Evolutionary conservation across 2,329 filamentous ascomycete species (phyloP).

Genomic region (Fusarium zealandicum): DNA sequence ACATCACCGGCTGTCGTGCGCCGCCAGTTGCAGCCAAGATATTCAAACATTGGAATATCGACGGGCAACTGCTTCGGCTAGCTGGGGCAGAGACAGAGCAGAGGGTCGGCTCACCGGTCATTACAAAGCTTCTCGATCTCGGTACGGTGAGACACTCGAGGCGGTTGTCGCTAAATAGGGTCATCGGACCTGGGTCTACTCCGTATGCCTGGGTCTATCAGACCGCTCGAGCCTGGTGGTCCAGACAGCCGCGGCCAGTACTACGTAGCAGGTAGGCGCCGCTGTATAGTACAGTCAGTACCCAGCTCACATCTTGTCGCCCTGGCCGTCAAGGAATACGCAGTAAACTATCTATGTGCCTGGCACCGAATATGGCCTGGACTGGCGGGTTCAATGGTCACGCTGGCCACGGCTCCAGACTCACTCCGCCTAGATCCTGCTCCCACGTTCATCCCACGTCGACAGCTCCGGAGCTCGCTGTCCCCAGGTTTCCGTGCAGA

Average conservation of each 20-base stretch:
- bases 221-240: conserved; percentile 1
- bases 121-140: background rate
- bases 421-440: conserved; percentile 26
- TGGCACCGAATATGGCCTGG: conserved; percentile 15
- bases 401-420: conserved; percentile 21
- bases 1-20: conserved; percentile 33
- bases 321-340: conserved; percentile 10
- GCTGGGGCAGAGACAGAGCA: background rate
- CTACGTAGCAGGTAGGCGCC: background rate
- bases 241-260: background rate
- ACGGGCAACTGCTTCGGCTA: background rate
- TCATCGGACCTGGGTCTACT: background rate
- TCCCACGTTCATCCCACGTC: conserved; percentile 17
- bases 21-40: background rate
- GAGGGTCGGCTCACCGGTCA: background rate
- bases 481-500: conserved; percentile 30
- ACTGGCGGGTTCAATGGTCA: conserved; percentile 33
- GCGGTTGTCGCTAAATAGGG: background rate
- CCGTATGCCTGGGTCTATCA: too few species aligned
- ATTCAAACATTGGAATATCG: too few species aligned
- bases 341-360: conserved; percentile 24
- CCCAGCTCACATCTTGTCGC: conserved; percentile 11
- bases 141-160: conserved; percentile 17
- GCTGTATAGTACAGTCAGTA: too few species aligned
- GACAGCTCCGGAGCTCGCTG: conserved; percentile 15